Conservation (phyloP, 108 stramenopile genomes). For the Pseudonitzschia multistriata region DNA sequence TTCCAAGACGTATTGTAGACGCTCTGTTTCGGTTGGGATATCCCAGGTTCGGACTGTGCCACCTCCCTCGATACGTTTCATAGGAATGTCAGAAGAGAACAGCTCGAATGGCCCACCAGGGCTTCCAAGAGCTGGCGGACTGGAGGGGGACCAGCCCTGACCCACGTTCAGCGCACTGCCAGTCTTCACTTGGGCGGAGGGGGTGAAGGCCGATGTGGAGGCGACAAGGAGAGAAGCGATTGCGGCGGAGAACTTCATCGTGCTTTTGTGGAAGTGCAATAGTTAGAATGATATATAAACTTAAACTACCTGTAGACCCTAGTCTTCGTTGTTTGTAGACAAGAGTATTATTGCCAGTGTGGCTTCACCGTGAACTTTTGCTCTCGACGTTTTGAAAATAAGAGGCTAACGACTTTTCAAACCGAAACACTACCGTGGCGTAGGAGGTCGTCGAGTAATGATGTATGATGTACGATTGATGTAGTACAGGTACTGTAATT, state of each 20-base stretch:
- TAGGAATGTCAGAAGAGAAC: slow-evolving; percentile 54
- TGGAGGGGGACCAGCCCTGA: neutral
- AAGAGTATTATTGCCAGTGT: too few species aligned
- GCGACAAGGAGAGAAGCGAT: neutral
- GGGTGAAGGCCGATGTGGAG: neutral
- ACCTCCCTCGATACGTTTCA: slow-evolving; percentile 64
- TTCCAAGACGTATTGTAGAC: slow-evolving; percentile 52
- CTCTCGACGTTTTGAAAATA: too few species aligned
- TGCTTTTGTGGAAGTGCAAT: neutral
- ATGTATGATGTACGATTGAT: too few species aligned
- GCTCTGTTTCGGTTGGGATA: slow-evolving; percentile 58
- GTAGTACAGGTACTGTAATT: too few species aligned
- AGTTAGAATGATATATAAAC: too few species aligned
- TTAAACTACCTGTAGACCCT: too few species aligned
- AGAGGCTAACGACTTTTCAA: too few species aligned
- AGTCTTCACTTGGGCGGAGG: neutral
- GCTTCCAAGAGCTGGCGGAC: neutral
- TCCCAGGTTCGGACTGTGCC: slow-evolving; percentile 64
- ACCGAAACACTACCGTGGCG: too few species aligned
- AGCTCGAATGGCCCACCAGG: slow-evolving; percentile 5
- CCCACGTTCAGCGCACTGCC: neutral
- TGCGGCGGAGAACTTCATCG: slow-evolving; percentile 7
- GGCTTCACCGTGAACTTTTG: too few species aligned
- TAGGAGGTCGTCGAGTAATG: too few species aligned
- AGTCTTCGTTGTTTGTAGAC: too few species aligned